Percentiles rank a stretch among this genome's conserved stretches.
phyloP scores from a whole-genome alignment of 1,284 basidiomycete species.

The Ceratobasidium sp. region DNA sequence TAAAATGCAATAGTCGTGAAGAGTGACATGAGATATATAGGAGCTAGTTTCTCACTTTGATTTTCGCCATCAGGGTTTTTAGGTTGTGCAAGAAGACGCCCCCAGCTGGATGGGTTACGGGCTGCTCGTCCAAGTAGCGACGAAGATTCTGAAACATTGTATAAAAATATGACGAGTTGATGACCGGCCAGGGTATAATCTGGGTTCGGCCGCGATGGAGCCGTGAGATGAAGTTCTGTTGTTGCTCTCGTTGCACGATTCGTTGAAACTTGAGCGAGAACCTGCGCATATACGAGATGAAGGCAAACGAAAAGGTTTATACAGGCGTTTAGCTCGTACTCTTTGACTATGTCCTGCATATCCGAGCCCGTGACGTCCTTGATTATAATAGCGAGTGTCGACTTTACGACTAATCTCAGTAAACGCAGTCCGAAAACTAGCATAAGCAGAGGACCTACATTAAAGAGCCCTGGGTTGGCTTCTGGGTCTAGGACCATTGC shows the following conservation, averaged over 20 bases:
- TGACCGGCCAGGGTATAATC: slow-evolving; percentile 37
- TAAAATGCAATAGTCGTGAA: no score
- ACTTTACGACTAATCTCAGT: no score
- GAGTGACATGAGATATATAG: no score
- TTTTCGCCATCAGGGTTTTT: slow-evolving; percentile 76
- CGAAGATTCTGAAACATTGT: slow-evolving; percentile 66
- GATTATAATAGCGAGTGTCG: slow-evolving; percentile 72
- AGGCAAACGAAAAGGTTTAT: not conserved
- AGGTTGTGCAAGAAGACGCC: slow-evolving; percentile 70
- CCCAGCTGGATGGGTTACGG: slow-evolving; percentile 64
- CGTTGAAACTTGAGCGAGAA: slow-evolving; percentile 70
- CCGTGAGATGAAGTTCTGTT: slow-evolving; percentile 71
- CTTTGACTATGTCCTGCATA: slow-evolving; percentile 68
- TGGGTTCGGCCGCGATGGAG: slow-evolving; percentile 58
- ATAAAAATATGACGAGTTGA: slow-evolving; percentile 57
- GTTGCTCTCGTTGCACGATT: slow-evolving; percentile 72
- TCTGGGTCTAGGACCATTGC: slow-evolving; percentile 71
- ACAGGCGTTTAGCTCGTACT: slow-evolving; percentile 25
- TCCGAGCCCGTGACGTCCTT: slow-evolving; percentile 76
- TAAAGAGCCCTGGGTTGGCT: slow-evolving; percentile 71
- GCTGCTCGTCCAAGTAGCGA: slow-evolving; percentile 63
- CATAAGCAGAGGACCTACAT: not conserved
- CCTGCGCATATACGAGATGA: no score
- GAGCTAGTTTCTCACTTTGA: slow-evolving; percentile 71
- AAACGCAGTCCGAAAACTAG: no score